These are phyloP conservation scores for Lanmaoa rubissima DNA, from an alignment of 768 basidiomycete species.

Conservation along the genomic window DNA sequence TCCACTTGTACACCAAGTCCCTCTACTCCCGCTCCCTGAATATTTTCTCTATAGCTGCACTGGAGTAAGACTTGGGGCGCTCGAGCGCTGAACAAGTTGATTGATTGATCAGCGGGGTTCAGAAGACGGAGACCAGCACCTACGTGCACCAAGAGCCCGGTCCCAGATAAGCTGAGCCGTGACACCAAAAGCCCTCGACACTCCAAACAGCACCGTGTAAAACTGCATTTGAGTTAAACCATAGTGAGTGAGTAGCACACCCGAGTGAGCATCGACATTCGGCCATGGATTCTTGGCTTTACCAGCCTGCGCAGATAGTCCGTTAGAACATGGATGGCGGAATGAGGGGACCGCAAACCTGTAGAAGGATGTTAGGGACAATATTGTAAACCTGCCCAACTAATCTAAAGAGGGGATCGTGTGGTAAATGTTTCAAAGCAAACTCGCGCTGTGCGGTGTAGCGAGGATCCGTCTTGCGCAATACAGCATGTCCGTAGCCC, in stretches of 20 bases:
- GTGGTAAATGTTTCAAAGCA: slow-evolving; percentile 77
- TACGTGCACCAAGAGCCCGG: slow-evolving; percentile 87
- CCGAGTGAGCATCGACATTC: slow-evolving; percentile 97
- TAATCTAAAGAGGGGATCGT: slow-evolving; percentile 91
- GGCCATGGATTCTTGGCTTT: slow-evolving; percentile 96
- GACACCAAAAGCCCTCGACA: slow-evolving; percentile 92
- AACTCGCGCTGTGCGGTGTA: slow-evolving; percentile 91
- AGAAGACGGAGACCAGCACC: slow-evolving; percentile 30
- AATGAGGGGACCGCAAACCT: slow-evolving; percentile 41
- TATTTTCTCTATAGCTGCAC: slow-evolving; percentile 73
- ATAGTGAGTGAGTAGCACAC: slow-evolving; percentile 82
- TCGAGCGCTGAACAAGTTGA: slow-evolving; percentile 60
- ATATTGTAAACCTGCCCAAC: slow-evolving; percentile 86
- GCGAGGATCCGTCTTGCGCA: slow-evolving; percentile 90
- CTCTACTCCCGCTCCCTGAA: slow-evolving; percentile 47
- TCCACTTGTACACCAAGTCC: neutral
- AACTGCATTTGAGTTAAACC: slow-evolving; percentile 89
- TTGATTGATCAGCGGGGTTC: neutral
- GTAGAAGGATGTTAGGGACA: slow-evolving; percentile 86
- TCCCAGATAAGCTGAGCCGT: slow-evolving; percentile 91
- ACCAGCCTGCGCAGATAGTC: slow-evolving; percentile 53
- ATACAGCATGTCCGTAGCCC: slow-evolving; percentile 84
- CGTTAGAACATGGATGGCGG: neutral
- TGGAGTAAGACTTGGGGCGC: slow-evolving; percentile 90
- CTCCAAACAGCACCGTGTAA: slow-evolving; percentile 97